phyloP scores from a whole-genome alignment of 306 rosid species.

The Urtica urens region DNA sequence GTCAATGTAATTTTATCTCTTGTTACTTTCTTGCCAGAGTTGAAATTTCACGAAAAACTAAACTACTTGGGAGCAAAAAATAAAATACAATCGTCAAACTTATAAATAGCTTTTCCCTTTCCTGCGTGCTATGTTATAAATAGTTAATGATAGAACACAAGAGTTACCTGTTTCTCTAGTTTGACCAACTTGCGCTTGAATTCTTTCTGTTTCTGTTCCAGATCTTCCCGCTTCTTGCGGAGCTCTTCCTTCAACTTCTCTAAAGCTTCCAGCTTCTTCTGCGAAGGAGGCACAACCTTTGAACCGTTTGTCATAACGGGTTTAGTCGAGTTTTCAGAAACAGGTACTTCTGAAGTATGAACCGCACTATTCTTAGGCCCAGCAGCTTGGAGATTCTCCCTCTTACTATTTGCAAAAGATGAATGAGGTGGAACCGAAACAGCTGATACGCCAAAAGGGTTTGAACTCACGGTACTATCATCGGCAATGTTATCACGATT shows the following conservation, averaged over 20 bases:
- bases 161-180: conserved; percentile 73
- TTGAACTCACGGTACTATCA: conserved; percentile 44
- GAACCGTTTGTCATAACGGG: conserved; percentile 41
- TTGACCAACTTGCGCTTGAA: conserved; percentile 68
- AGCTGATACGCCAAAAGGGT: conserved; percentile 40
- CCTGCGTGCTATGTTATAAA: too few species aligned
- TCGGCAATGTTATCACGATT: conserved; percentile 90
- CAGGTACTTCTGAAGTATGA: conserved; percentile 34
- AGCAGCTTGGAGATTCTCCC: conserved; percentile 44
- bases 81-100: too few species aligned
- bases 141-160: conserved; percentile 4
- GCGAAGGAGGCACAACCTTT: conserved; percentile 56
- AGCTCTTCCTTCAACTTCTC: conserved; percentile 86
- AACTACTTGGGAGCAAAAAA: conserved; percentile 4
- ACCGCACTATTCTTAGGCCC: conserved; percentile 36
- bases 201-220: conserved; percentile 79
- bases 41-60: too few species aligned
- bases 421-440: conserved; percentile 38
- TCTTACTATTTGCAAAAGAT: conserved; percentile 35
- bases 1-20: too few species aligned
- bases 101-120: too few species aligned
- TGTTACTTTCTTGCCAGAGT: too few species aligned
- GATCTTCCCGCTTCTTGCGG: conserved; percentile 93
- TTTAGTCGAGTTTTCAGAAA: conserved; percentile 42
- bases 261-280: conserved; percentile 64